Conservation (phyloP, 331 rosid species). For the Pyrus hybrid region DNA sequence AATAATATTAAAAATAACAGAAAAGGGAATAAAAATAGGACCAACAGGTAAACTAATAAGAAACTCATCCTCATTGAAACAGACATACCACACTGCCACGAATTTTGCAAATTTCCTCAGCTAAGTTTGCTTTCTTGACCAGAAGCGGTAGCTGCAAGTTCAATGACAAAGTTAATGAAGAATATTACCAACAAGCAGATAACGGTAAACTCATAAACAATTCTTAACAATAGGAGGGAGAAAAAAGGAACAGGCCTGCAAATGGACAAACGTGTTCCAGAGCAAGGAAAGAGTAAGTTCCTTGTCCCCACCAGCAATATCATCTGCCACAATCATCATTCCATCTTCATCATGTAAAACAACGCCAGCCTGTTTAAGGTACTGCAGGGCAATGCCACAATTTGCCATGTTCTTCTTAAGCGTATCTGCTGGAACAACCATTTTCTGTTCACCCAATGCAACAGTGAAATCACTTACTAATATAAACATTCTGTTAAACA, state of each 20-base stretch:
- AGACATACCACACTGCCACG: constrained; percentile 52
- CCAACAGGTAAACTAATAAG: not conserved
- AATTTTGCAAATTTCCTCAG: constrained; percentile 67
- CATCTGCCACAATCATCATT: constrained; percentile 53
- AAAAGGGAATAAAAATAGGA: not conserved
- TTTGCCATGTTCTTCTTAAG: constrained; percentile 70
- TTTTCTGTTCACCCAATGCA: constrained; percentile 58
- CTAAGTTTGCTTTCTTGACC: constrained; percentile 58
- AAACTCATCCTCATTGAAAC: constrained; percentile 8
- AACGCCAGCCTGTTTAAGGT: constrained; percentile 78
- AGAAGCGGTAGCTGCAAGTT: constrained; percentile 81
- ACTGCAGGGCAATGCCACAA: constrained; percentile 59
- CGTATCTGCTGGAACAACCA: constrained; percentile 67
- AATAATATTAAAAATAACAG: not conserved
- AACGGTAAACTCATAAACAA: constrained; percentile 6
- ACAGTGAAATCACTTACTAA: constrained; percentile 21
- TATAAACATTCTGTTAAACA: not conserved
- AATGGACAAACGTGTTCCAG: constrained; percentile 77
- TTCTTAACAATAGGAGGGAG: not conserved
- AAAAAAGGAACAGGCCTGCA: constrained; percentile 46
- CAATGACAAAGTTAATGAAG: constrained; percentile 8
- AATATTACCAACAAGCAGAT: constrained; percentile 1
- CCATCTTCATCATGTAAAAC: constrained; percentile 62
- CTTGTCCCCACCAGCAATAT: constrained; percentile 69
- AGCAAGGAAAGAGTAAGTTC: constrained; percentile 80